Base-by-base conservation (phyloP, 495 filamentous ascomycete genomes). In the Aspergillus avenaceus region DNA sequence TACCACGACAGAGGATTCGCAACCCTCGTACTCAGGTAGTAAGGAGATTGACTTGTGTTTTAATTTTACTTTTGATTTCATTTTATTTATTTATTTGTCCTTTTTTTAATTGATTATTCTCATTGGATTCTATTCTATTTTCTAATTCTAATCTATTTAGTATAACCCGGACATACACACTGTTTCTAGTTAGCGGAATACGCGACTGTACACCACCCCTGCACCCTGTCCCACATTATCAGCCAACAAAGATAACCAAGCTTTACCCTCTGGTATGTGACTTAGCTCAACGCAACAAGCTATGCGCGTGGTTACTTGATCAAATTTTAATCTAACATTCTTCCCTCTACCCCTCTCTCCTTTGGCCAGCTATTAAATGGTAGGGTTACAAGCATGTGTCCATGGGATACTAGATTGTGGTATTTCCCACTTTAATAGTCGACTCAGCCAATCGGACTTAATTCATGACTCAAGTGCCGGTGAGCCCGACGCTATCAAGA, bases 181-280 rank as follows among this genome's bases (percentile, higher is more conserved):
- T 16, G 32, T 36, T 36, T 5, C n/a, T n/a, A n/a, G n/a, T n/a
- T n/a, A n/a, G n/a, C n/a, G n/a, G n/a, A n/a, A n/a, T n/a, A 18
- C 14, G 5, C 19, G 14, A 5, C 2, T 3, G 9, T 5, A 36
- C 2, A 36, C n/a, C 32, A 36, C 19, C 45, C 45, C 29, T 47
- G 45, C n/a, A 37, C 16, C n/a, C 19, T 18, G 32, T 36, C 32
- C 32, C 32, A 36, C 32, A 36, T 3, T 36, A 36, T 18, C 45
- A 23, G 24, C 45, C 21, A 36, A 47, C 31, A 31, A 16, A 37
- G 28, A 36, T 21, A 34, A 37, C 14, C 45, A 47, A 47, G 45
- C 45, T 47, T 47, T 47, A 8, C 11, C n/a, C 32, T 18, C 32
- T 36, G 3, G 32, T 8, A 36, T 36, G 32, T 36, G 19, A 36